Conservation (phyloP, 2,329 filamentous ascomycete species). For the Nigrograna mackinnonii region DNA sequence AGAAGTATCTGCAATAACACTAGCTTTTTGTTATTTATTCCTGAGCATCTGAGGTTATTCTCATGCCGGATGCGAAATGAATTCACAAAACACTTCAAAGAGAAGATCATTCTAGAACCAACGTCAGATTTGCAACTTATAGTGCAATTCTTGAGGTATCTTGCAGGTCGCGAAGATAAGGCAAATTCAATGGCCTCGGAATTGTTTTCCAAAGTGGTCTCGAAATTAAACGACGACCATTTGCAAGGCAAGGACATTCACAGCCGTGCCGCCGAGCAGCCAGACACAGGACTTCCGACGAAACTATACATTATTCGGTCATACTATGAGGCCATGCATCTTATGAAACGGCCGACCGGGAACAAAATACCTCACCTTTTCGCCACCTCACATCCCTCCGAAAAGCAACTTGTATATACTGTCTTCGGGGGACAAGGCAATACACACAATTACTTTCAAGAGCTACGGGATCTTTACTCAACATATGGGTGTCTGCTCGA, state of each 20-base stretch:
- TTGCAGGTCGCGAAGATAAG: conserved; percentile 12
- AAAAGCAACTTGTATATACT: conserved; percentile 9
- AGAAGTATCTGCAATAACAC: conserved; percentile 5
- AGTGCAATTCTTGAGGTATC: conserved; percentile 12
- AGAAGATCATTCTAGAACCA: conserved; percentile 11
- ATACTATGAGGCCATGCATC: conserved; percentile 15
- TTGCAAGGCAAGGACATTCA: conserved; percentile 15
- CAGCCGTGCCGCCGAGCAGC: conserved; percentile 8
- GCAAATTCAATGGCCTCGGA: conserved; percentile 11
- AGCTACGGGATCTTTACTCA: conserved; percentile 20
- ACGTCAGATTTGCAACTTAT: conserved; percentile 14
- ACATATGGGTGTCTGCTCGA: conserved; percentile 24
- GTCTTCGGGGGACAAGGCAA: conserved; percentile 35
- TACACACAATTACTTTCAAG: conserved; percentile 25
- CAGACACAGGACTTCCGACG: conserved; percentile 7
- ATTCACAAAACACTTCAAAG: conserved; percentile 9
- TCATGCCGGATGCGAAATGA: conserved; percentile 13
- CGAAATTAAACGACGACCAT: conserved; percentile 10
- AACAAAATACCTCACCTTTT: conserved; percentile 10
- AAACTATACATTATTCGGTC: conserved; percentile 15
- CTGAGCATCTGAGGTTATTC: conserved; percentile 11
- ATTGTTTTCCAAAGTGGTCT: conserved; percentile 12
- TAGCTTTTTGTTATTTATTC: conserved; percentile 6
- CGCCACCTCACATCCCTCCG: conserved; percentile 10
- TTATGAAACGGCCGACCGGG: conserved; percentile 4